Base-by-base conservation (phyloP, 192 early-diverging fungal genomes). In the Phlyctochytrium bullatum region DNA sequence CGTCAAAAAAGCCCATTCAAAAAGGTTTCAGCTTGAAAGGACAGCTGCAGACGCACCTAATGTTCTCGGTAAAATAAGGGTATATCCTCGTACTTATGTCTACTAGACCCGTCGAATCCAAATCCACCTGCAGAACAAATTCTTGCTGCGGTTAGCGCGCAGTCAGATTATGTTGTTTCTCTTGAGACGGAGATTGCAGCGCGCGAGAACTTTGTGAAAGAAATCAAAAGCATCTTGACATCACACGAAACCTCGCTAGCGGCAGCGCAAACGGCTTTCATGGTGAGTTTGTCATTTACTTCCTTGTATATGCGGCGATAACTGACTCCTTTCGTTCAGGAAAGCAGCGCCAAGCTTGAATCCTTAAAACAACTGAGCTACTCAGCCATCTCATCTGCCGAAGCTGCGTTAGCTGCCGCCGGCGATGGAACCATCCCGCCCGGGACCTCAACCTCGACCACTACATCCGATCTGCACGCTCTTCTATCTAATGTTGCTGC, bases 111-210 rank as follows among this genome's bases (percentile, higher is more conserved):
- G 6, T 14, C 27, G 27, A 10, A 24, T 27, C 54, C 54, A 27
- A 57, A 57, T 57, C 54, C 54, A 28, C 16, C 54, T 25, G 25
- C 54, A 28, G 54, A 57, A 20, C 4, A 10, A 6, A 57, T 57
- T 28, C 6, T 10, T 20, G 25, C 4, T 20, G 54, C 54, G 27
- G 14, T 57, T 10, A 10, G 6, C 6, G 54, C 54, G 10, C 54
- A 25, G 14, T 20, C 12, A 25, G 12, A 10, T 6, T 28, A 57
- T 27, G 27, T 10, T 6, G 6, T 20, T 6, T 14, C 54, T 14
- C 16, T 57, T 25, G 54, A 57, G 27, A 25, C 54, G 10, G 54
- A 57, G 6, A 57, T 57, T 57, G 12, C 54, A 10, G 54, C 10
- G 6, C 12, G 54, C 12, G 54, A 57, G 25, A 28, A 14, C 14